These are phyloP conservation scores for Naematelia encephala DNA, from an alignment of 768 basidiomycete species.

Conservation along the genomic window DNA sequence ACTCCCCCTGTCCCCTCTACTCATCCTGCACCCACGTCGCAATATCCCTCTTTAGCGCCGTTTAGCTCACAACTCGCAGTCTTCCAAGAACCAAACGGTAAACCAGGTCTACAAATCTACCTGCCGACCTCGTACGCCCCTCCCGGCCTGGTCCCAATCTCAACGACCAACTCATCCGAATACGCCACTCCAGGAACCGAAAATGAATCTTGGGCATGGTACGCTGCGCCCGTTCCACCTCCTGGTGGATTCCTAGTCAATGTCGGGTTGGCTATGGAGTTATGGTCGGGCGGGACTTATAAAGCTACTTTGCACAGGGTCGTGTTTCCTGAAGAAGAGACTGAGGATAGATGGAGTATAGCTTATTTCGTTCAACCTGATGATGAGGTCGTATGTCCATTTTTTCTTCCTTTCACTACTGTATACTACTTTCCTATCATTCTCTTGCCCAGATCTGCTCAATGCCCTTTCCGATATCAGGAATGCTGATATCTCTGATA, in stretches of 20 bases:
- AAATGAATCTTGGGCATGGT: slow-evolving; percentile 10
- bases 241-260: slow-evolving; percentile 21
- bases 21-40: no score
- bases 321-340: slow-evolving; percentile 16
- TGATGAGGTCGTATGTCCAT: slow-evolving; percentile 19
- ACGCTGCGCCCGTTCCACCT: slow-evolving; percentile 18
- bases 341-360: slow-evolving; percentile 16
- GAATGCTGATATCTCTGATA: background rate
- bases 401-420: background rate
- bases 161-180: background rate
- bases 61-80: slow-evolving; percentile 2
- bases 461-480: background rate
- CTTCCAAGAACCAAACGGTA: slow-evolving; percentile 18
- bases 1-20: no score
- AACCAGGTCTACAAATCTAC: slow-evolving; percentile 21
- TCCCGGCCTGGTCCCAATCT: background rate
- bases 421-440: no score
- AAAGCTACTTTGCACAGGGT: slow-evolving; percentile 23
- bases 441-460: background rate
- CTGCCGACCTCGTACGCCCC: slow-evolving; percentile 12
- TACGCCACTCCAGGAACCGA: background rate
- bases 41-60: no score
- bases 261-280: slow-evolving; percentile 23
- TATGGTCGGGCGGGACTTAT: slow-evolving; percentile 21
- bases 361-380: slow-evolving; percentile 27